Evolutionary conservation across 768 basidiomycete species (phyloP).

Genomic region (Termitomyces sp.): DNA sequence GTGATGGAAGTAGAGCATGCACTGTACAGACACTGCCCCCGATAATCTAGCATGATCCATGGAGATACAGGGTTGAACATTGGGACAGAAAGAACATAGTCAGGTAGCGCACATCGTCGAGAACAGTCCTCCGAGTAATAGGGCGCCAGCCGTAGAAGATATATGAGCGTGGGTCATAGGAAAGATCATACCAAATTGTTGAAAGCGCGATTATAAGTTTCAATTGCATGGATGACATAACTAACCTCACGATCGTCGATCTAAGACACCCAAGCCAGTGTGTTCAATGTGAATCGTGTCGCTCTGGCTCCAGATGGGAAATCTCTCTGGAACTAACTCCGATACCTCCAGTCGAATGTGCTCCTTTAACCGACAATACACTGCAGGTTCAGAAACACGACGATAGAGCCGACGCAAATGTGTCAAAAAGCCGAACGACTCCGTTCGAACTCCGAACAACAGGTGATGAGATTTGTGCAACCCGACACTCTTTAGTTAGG

Average conservation of each 20-base stretch:
- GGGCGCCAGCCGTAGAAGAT: constrained; percentile 8
- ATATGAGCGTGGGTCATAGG: not conserved
- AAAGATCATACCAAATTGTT: not conserved
- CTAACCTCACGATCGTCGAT: not conserved
- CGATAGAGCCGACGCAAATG: too few species aligned
- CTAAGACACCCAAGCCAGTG: not conserved
- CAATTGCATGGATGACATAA: not conserved
- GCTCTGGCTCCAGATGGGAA: too few species aligned
- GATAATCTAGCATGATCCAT: constrained; percentile 2
- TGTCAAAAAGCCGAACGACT: too few species aligned
- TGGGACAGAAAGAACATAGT: not conserved
- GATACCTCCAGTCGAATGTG: not conserved
- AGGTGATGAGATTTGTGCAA: too few species aligned
- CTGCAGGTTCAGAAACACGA: too few species aligned
- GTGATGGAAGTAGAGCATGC: constrained; percentile 4
- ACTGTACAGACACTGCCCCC: constrained; percentile 7
- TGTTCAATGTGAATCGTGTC: too few species aligned
- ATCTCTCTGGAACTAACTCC: not conserved
- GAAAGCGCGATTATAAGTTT: not conserved
- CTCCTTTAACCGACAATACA: not conserved
- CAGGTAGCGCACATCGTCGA: constrained; percentile 6
- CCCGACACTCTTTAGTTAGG: too few species aligned
- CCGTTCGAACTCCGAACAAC: too few species aligned
- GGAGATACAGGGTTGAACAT: not conserved
- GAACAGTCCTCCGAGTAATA: constrained; percentile 9